Evolutionary conservation across 148 eudicot species (phyloP).

Genomic region (Cornus controversa): DNA sequence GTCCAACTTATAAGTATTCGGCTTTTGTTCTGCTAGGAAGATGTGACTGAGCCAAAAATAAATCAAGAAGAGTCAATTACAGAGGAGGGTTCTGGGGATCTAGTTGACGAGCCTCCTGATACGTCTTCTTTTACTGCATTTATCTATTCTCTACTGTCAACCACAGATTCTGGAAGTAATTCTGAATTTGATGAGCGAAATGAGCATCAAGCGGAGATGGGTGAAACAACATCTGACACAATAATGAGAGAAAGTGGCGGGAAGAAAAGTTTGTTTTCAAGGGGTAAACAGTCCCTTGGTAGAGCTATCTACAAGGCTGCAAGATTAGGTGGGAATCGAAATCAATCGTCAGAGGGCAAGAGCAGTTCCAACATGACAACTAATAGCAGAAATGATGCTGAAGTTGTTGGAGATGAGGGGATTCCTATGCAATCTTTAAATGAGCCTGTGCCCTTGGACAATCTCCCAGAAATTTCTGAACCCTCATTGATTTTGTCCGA

Average conservation of each 20-base stretch:
- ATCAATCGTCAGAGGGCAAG: constrained; percentile 44
- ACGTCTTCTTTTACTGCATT: constrained; percentile 95
- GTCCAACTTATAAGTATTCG: neutral
- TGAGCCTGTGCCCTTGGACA: constrained; percentile 30
- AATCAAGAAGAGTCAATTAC: constrained; percentile 37
- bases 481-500: constrained; percentile 70
- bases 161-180: constrained; percentile 36
- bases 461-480: constrained; percentile 78
- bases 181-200: constrained; percentile 24
- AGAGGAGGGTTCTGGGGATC: constrained; percentile 45
- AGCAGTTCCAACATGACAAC: constrained; percentile 29
- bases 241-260: constrained; percentile 50
- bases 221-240: constrained; percentile 28
- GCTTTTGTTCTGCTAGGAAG: constrained; percentile 38
- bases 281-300: constrained; percentile 75
- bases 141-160: constrained; percentile 57
- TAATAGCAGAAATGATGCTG: constrained; percentile 32
- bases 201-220: constrained; percentile 27
- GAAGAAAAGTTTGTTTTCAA: constrained; percentile 65
- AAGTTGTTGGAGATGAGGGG: constrained; percentile 32
- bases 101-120: constrained; percentile 85
- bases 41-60: constrained; percentile 33
- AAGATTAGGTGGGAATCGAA: constrained; percentile 55
- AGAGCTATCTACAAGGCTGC: constrained; percentile 72
- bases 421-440: constrained; percentile 32